These are phyloP conservation scores for Allantophomopsis cytisporea DNA, from an alignment of 2,329 filamentous ascomycete genomes.

Conservation along the genomic window DNA sequence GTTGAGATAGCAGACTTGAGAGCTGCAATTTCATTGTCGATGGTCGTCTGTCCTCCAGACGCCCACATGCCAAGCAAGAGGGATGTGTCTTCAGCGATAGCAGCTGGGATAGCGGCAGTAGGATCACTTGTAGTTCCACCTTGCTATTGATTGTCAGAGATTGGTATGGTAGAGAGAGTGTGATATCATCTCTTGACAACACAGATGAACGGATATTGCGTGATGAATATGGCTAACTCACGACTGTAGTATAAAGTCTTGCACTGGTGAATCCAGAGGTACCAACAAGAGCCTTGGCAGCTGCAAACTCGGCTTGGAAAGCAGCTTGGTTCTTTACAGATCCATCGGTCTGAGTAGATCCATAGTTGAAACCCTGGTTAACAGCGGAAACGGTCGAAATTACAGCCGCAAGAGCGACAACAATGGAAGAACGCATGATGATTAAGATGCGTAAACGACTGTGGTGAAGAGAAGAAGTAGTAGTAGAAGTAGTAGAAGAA, in stretches of 20 bases:
- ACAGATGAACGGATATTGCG: neutral
- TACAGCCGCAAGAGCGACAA: constrained; percentile 13
- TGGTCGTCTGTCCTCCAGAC: constrained; percentile 46
- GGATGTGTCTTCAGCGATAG: constrained; percentile 64
- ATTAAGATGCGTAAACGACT: neutral
- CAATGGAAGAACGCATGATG: constrained; percentile 14
- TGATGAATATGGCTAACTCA: constrained; percentile 17
- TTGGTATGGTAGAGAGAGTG: neutral
- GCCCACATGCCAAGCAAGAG: constrained; percentile 79
- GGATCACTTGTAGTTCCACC: constrained; percentile 47
- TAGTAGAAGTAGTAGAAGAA: no score
- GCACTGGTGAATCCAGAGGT: constrained; percentile 51
- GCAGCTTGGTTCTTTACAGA: constrained; percentile 43
- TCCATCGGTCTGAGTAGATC: constrained; percentile 43
- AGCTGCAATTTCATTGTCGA: constrained; percentile 63
- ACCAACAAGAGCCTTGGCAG: constrained; percentile 45
- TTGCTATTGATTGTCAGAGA: constrained; percentile 32
- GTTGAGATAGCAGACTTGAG: constrained; percentile 53
- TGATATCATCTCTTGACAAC: neutral
- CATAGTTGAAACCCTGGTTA: constrained; percentile 62
- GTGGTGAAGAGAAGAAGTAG: no score
- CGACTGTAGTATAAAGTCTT: constrained; percentile 58
- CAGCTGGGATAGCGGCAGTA: constrained; percentile 67
- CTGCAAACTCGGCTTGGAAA: constrained; percentile 57
- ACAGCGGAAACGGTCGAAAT: constrained; percentile 21